phyloP scores from a whole-genome alignment of 2,329 filamentous ascomycete species.

The Sclerotinia minor region DNA sequence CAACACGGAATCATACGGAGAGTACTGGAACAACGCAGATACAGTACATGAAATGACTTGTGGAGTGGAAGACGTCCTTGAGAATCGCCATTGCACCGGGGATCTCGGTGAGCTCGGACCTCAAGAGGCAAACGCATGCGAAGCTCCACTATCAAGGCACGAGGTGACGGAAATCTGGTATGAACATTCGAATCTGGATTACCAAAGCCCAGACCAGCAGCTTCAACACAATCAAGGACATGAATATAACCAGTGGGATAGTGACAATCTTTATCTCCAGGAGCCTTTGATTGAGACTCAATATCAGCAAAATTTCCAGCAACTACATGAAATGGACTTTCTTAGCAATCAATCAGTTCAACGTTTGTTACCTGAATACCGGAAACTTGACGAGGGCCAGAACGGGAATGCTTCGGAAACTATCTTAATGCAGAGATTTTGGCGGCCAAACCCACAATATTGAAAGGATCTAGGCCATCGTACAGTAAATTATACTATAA shows the following conservation, averaged over 20 bases:
- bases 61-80: not conserved
- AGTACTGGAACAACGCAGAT: not conserved
- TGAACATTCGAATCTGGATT: not conserved
- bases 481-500: not conserved
- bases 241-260: slow-evolving; percentile 1
- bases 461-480: slow-evolving; percentile 14
- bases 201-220: not conserved
- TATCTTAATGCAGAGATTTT: slow-evolving; percentile 27
- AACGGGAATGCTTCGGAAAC: slow-evolving; percentile 5
- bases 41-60: not conserved
- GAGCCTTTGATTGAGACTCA: not conserved
- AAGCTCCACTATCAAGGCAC: not conserved
- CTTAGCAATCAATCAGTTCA: not conserved
- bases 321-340: not conserved
- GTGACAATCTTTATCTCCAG: not conserved
- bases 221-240: not conserved
- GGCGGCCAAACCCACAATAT: slow-evolving; percentile 30
- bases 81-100: not conserved
- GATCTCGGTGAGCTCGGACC: slow-evolving; percentile 11
- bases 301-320: not conserved
- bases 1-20: not conserved
- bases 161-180: not conserved
- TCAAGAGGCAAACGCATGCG: not conserved
- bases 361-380: not conserved
- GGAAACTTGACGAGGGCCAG: not conserved